Conservation (phyloP, 2,329 filamentous ascomycete genomes). For the Calcarisporium arbuscula region DNA sequence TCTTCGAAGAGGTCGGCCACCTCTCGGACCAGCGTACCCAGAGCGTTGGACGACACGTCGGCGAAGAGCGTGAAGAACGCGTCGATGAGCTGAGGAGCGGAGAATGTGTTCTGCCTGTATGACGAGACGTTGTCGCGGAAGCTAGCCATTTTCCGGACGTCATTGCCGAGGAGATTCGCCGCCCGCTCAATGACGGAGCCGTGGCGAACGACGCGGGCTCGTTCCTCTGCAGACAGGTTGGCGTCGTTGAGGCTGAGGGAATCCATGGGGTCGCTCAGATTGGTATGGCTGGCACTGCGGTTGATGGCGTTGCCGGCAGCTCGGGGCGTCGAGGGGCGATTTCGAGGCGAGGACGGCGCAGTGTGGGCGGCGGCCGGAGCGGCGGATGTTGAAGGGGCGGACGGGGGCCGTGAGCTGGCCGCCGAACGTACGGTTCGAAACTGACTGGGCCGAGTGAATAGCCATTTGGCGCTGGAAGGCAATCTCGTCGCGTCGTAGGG, state of each 20-base stretch:
- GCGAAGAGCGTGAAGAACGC: conserved; percentile 78
- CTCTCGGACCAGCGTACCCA: conserved; percentile 87
- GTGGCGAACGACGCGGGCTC: conserved; percentile 74
- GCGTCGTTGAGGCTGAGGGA: conserved; percentile 46
- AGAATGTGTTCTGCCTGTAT: conserved; percentile 64
- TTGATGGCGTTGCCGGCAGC: conserved; percentile 13
- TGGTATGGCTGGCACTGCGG: conserved; percentile 15
- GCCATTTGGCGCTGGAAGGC: conserved; percentile 90
- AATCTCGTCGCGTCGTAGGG: conserved; percentile 76
- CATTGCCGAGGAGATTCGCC: conserved; percentile 70
- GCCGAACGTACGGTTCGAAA: conserved; percentile 75
- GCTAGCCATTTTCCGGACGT: conserved; percentile 63
- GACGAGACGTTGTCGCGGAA: conserved; percentile 78
- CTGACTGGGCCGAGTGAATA: conserved; percentile 79
- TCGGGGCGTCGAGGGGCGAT: conserved; percentile 6
- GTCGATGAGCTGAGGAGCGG: conserved; percentile 74
- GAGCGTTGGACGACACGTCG: conserved; percentile 69
- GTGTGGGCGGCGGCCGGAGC: conserved; percentile 14
- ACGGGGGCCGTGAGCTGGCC: conserved; percentile 60
- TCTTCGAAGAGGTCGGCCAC: conserved; percentile 91
- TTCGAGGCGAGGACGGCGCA: conserved; percentile 11
- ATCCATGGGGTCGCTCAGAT: conserved; percentile 33
- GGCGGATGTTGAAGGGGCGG: conserved; percentile 15
- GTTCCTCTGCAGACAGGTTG: conserved; percentile 66
- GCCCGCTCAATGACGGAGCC: conserved; percentile 81